Evolutionary conservation across 139 green algal species (phyloP), one percentile per base, ranked within the genome.

Genomic region (Eudorina sp.): DNA sequence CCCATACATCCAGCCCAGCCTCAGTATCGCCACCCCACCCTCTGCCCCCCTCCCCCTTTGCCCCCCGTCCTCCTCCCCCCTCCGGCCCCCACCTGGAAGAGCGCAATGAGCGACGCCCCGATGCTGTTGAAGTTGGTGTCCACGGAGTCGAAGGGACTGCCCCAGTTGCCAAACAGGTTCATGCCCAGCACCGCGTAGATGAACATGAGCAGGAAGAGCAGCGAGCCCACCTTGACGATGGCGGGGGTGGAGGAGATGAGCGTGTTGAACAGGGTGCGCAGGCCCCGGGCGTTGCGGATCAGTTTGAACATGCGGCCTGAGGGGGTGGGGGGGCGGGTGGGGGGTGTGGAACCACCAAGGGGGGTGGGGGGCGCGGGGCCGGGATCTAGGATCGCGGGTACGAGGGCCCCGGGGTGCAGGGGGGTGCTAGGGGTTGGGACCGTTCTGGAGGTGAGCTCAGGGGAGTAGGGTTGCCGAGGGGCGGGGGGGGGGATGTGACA

Each of bases 131-230:
- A 96, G 84, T 95, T 96, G 62, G 93, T 91, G 80, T 95, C 83
- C 8, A 58, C 38, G 80, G 83, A 72, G 7, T 78, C 85, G 36
- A 89, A 72, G 16, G 69, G 86, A 36, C 94, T 81, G 68, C 83
- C 79, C 7, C 70, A 60, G 2, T 16, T 36, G 4, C 92, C 92
- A 64, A 96, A 96, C 25, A 97, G 83, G 81, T 95, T 93, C 92
- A 96, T 95, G 51, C 95, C 95, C 83, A 96, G 92, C 64, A 96
- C 89, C 36, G 92, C 91, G 70, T 92, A 97, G 31, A 96, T 93
- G 86, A 96, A 97, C 81, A 96, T 94, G 79, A 96, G 93, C 43
- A 97, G 90, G 53, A 95, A 93, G 3, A 96, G 83, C 34, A 96
- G 79, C 41, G 70, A 87, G 46, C 92, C 93, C 11, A 97, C 92